A percentile compares a stretch with the other conserved stretches of the same genome.
Conservation (phyloP, 2,329 filamentous ascomycete species). For the Colletotrichum destructivum region DNA sequence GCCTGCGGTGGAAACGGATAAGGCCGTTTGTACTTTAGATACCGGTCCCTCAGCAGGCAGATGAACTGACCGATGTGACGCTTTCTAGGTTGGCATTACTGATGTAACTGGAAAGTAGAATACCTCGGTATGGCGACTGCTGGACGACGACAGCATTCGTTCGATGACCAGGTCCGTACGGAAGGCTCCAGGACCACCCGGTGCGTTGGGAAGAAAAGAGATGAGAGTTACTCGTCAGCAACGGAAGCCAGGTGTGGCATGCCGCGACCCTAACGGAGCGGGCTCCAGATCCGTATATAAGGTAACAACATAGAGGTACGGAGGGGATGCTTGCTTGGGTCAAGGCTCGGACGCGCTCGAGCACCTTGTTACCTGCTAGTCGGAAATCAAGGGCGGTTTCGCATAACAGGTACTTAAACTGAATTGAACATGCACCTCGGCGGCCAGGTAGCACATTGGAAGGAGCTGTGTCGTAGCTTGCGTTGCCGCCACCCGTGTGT, state of each 20-base stretch:
- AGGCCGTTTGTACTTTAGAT: background rate
- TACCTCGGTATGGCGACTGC: background rate
- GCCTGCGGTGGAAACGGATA: background rate
- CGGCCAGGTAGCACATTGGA: background rate
- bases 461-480: background rate
- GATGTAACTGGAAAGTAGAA: background rate
- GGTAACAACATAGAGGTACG: too few species aligned
- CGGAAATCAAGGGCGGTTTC: background rate
- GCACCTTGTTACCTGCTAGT: constrained; percentile 8
- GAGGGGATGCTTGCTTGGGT: background rate
- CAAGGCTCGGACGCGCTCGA: constrained; percentile 30
- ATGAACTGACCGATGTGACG: background rate
- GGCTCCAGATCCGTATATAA: background rate
- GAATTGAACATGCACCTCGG: background rate
- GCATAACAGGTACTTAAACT: background rate
- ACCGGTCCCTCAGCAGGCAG: background rate
- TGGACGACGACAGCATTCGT: background rate
- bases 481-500: background rate
- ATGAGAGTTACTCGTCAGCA: background rate
- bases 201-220: background rate
- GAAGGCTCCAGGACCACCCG: background rate
- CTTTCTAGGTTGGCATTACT: constrained; percentile 1
- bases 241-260: background rate
- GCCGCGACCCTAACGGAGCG: background rate
- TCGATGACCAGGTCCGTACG: background rate